phyloP scores from a whole-genome alignment of 768 basidiomycete genomes.

The Candolleomyces eurysporus region DNA sequence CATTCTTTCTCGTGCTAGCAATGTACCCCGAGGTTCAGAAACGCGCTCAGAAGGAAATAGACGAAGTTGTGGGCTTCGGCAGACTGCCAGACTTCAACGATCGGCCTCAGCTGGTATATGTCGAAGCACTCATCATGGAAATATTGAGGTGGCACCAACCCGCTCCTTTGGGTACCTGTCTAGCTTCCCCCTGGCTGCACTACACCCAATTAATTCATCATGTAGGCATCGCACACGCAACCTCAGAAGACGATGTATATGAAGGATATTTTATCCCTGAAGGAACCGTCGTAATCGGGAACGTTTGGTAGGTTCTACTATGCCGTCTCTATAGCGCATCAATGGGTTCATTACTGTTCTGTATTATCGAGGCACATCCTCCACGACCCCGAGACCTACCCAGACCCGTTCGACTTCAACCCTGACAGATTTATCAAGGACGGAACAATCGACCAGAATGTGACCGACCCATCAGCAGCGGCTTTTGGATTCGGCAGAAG shows the following conservation, averaged over 20 bases:
- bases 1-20: too few species aligned
- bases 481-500: constrained; percentile 23
- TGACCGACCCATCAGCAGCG: constrained; percentile 9
- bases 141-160: constrained; percentile 16
- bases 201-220: background rate
- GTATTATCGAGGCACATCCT: constrained; percentile 26
- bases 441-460: constrained; percentile 13
- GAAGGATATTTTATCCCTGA: constrained; percentile 34
- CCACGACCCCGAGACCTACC: constrained; percentile 30
- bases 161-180: constrained; percentile 15
- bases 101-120: constrained; percentile 10
- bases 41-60: constrained; percentile 21
- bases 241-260: constrained; percentile 37
- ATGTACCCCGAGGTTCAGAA: constrained; percentile 35
- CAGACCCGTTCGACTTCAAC: constrained; percentile 29
- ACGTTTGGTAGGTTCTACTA: constrained; percentile 26
- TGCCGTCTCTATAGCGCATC: background rate
- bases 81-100: constrained; percentile 16
- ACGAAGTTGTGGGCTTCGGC: constrained; percentile 17
- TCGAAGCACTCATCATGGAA: constrained; percentile 18
- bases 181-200: background rate
- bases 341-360: background rate
- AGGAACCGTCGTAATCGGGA: constrained; percentile 31
- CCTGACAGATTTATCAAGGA: constrained; percentile 27
- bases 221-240: constrained; percentile 29